Evolutionary conservation across 192 early-diverging fungal genomes (phyloP).

Genomic region (Backusella liffmaniae): DNA sequence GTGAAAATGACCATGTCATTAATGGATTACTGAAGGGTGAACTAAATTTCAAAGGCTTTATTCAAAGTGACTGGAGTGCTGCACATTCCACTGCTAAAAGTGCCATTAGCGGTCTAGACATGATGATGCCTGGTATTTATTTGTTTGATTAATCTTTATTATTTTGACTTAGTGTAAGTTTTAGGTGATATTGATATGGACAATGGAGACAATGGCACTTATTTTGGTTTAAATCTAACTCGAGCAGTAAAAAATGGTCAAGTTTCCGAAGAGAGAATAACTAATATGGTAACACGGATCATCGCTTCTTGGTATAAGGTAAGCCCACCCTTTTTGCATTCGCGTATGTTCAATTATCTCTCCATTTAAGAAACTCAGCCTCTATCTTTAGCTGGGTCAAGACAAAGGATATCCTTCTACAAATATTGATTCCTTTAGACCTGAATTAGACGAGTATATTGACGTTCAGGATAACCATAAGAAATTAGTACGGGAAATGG

Average conservation of each 20-base stretch:
- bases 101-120: conserved; percentile 45
- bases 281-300: conserved; percentile 18
- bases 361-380: neutral
- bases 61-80: conserved; percentile 47
- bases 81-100: conserved; percentile 22
- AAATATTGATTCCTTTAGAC: conserved; percentile 1
- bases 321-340: neutral
- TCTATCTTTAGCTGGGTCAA: neutral
- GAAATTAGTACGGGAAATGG: conserved; percentile 13
- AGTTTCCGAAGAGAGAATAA: neutral
- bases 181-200: conserved; percentile 31
- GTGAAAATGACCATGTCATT: conserved; percentile 46
- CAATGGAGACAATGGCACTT: neutral
- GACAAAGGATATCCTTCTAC: conserved; percentile 15
- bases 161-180: neutral
- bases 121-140: conserved; percentile 52
- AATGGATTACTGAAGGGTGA: conserved; percentile 46
- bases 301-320: conserved; percentile 16
- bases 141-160: neutral
- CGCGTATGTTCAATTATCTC: too few relatives aligned
- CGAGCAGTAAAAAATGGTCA: conserved; percentile 1
- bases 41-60: conserved; percentile 55
- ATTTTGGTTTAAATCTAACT: conserved; percentile 18
- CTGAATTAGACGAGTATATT: neutral
- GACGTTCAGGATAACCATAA: conserved; percentile 27